Percentiles rank a stretch among this genome's conserved stretches.
Conservation (phyloP, 306 rosid genomes). For the Dalbergia cochinchinensis region DNA sequence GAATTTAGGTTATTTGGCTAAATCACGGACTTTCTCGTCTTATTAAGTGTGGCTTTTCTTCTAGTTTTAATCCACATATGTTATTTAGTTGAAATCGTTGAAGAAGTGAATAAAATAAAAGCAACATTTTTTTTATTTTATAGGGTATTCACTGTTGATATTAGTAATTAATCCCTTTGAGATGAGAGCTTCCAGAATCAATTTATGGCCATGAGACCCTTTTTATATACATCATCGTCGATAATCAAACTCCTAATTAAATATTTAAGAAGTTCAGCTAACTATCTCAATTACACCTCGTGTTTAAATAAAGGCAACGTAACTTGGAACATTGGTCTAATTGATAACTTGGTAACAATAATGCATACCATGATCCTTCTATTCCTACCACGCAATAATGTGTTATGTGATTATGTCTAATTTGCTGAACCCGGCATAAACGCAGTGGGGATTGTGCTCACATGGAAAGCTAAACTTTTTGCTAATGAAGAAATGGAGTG, state of each 20-base stretch:
- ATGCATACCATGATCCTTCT: slow-evolving; percentile 31
- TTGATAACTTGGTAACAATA: slow-evolving; percentile 39
- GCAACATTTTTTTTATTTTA: too few relatives aligned
- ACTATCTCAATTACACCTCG: too few relatives aligned
- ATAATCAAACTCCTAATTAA: too few relatives aligned
- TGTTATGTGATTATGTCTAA: slow-evolving; percentile 7
- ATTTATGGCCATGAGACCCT: too few relatives aligned
- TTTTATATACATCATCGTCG: too few relatives aligned
- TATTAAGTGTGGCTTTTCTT: not conserved
- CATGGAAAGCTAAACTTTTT: slow-evolving; percentile 50
- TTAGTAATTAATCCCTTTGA: too few relatives aligned
- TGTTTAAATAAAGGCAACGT: slow-evolving; percentile 35
- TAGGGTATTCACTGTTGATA: too few relatives aligned
- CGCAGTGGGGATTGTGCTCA: slow-evolving; percentile 52
- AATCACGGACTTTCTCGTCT: not conserved
- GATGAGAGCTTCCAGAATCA: too few relatives aligned
- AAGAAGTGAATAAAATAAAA: not conserved
- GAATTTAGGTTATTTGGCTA: not conserved
- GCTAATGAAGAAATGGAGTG: slow-evolving; percentile 35
- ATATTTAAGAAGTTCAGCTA: too few relatives aligned
- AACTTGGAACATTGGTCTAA: slow-evolving; percentile 24
- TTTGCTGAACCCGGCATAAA: slow-evolving; percentile 39
- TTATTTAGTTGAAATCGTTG: slow-evolving; percentile 22
- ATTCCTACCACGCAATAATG: slow-evolving; percentile 46
- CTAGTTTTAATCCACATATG: not conserved